Percentiles rank a stretch among this genome's conserved stretches.
These are phyloP conservation scores for Garcileccinum viscosum DNA, from an alignment of 1,284 basidiomycete species.

Conservation along the genomic window DNA sequence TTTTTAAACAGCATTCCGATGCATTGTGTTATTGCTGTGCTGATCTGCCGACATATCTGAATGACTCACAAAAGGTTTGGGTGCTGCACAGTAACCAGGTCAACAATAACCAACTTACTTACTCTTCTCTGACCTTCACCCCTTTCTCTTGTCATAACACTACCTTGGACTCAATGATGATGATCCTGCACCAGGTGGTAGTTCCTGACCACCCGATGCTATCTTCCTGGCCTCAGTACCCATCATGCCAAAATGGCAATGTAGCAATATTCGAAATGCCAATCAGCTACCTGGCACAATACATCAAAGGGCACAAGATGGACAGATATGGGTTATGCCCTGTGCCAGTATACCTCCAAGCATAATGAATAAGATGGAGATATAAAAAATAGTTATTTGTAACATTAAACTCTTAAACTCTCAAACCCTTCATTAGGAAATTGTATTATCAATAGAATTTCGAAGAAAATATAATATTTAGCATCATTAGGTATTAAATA, in stretches of 20 bases:
- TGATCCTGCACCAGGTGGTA: neutral
- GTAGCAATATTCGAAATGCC: constrained; percentile 61
- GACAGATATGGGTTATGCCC: constrained; percentile 66
- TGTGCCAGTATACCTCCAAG: constrained; percentile 69
- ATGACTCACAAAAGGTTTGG: constrained; percentile 63
- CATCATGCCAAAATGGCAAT: constrained; percentile 46
- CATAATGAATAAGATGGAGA: too few species aligned
- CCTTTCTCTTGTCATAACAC: neutral
- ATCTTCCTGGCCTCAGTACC: constrained; percentile 50
- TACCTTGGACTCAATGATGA: neutral
- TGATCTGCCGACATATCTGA: constrained; percentile 68
- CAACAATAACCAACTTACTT: neutral
- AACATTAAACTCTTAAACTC: too few species aligned
- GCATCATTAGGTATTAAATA: too few species aligned
- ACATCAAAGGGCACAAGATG: constrained; percentile 67
- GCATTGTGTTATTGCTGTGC: constrained; percentile 43
- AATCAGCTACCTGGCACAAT: constrained; percentile 47
- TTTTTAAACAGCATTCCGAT: constrained; percentile 53
- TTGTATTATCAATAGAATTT: too few species aligned
- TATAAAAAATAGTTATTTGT: too few species aligned
- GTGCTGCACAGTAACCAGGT: constrained; percentile 50
- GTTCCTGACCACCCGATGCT: constrained; percentile 47
- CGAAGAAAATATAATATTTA: too few species aligned
- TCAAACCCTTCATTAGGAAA: too few species aligned
- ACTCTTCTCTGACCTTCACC: neutral